These are phyloP conservation scores for Phialophora expanda DNA, from an alignment of 2,329 filamentous ascomycete species.

Conservation along the genomic window DNA sequence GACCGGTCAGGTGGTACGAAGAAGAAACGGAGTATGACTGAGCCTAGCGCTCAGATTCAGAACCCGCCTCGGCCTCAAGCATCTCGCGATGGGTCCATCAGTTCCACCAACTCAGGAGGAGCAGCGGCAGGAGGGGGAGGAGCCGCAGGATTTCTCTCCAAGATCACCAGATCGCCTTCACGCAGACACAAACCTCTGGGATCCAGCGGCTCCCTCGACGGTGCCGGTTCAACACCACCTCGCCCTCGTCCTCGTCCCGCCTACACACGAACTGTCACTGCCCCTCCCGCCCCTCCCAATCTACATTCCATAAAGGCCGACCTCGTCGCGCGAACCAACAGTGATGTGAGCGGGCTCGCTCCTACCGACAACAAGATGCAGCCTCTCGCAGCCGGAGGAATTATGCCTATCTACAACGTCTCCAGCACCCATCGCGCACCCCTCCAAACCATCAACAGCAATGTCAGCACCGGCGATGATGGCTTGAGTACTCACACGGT, in stretches of 20 bases:
- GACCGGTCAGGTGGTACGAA: constrained; percentile 23
- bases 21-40: constrained; percentile 27
- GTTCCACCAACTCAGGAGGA: constrained; percentile 31
- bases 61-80: constrained; percentile 16
- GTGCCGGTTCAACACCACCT: constrained; percentile 27
- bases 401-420: constrained; percentile 14
- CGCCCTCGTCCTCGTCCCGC: constrained; percentile 29
- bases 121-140: constrained; percentile 9
- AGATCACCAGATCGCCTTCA: constrained; percentile 38
- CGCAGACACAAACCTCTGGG: constrained; percentile 37
- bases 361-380: constrained; percentile 28
- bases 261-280: constrained; percentile 32
- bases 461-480: constrained; percentile 13
- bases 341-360: constrained; percentile 28
- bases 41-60: constrained; percentile 21
- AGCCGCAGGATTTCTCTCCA: constrained; percentile 35
- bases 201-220: constrained; percentile 35
- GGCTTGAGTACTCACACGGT: constrained; percentile 9
- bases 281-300: constrained; percentile 27
- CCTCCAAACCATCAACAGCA: constrained; percentile 25
- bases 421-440: constrained; percentile 18
- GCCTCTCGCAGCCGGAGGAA: constrained; percentile 14
- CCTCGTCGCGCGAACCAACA: constrained; percentile 26
- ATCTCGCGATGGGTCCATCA: constrained; percentile 30
- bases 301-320: constrained; percentile 29